Evolutionary conservation across 768 basidiomycete species (phyloP).

Genomic region (Dendrothele bispora): DNA sequence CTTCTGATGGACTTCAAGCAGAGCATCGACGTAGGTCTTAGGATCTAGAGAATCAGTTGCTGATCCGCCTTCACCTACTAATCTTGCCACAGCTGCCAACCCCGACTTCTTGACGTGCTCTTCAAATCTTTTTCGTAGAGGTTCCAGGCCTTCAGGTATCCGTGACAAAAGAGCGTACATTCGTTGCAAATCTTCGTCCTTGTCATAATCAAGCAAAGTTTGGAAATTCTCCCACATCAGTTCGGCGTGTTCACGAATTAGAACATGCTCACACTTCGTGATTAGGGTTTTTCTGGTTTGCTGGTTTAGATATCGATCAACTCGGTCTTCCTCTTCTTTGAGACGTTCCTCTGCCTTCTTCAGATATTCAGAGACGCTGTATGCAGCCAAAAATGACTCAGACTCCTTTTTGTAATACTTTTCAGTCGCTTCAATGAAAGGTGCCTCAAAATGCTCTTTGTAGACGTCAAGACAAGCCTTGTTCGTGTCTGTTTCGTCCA

Average conservation of each 20-base stretch:
- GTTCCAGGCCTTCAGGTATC: constrained; percentile 88
- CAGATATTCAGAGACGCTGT: constrained; percentile 91
- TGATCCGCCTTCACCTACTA: constrained; percentile 58
- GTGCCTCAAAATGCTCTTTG: constrained; percentile 84
- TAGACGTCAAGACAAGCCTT: constrained; percentile 93
- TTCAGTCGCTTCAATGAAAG: constrained; percentile 88
- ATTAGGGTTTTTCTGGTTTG: constrained; percentile 82
- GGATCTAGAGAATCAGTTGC: constrained; percentile 74
- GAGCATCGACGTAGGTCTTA: constrained; percentile 90
- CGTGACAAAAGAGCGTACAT: constrained; percentile 94
- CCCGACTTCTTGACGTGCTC: constrained; percentile 94
- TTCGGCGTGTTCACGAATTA: constrained; percentile 83
- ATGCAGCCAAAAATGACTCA: constrained; percentile 83
- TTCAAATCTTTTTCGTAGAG: constrained; percentile 89
- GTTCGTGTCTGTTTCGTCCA: constrained; percentile 91
- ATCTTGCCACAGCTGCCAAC: constrained; percentile 74
- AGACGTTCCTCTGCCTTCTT: constrained; percentile 93
- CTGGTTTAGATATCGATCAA: constrained; percentile 90
- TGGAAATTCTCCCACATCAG: constrained; percentile 95
- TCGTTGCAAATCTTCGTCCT: constrained; percentile 90
- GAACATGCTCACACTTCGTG: constrained; percentile 85
- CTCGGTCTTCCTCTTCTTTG: constrained; percentile 92
- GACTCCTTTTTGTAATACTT: constrained; percentile 93
- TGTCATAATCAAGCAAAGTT: constrained; percentile 84
- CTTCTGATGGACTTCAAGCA: constrained; percentile 90